A percentile compares a stretch with the other conserved stretches of the same genome.
These are phyloP conservation scores for Apophysomyces variabilis DNA, from an alignment of 371 early-diverging fungal genomes.

Conservation along the genomic window DNA sequence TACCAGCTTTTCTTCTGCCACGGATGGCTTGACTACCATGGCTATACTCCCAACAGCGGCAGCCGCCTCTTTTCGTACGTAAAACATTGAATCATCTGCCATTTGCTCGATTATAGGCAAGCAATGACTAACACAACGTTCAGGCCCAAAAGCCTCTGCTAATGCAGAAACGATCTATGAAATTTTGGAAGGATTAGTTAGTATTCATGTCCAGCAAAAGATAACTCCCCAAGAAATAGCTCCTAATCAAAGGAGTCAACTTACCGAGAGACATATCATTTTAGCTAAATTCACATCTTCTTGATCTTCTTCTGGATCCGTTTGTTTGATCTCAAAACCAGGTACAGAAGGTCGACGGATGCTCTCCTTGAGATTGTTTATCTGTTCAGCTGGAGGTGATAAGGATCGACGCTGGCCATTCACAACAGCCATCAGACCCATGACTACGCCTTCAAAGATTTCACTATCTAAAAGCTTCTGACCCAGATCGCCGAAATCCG, in stretches of 20 bases:
- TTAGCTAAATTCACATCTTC: slow-evolving; percentile 47
- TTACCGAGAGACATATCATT: slow-evolving; percentile 51
- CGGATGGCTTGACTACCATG: slow-evolving; percentile 28
- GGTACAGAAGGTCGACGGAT: slow-evolving; percentile 4
- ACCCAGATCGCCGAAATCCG: slow-evolving; percentile 20
- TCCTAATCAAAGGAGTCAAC: slow-evolving; percentile 1
- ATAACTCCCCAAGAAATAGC: not conserved
- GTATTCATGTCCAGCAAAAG: not conserved
- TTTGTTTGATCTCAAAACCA: slow-evolving; percentile 3
- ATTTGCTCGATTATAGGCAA: slow-evolving; percentile 53
- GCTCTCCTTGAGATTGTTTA: not conserved
- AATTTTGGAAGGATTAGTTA: no score
- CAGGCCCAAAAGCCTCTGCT: slow-evolving; percentile 42
- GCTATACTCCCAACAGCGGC: slow-evolving; percentile 49
- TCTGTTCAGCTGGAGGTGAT: not conserved
- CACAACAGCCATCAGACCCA: slow-evolving; percentile 29
- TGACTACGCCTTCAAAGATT: slow-evolving; percentile 45
- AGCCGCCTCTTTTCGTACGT: slow-evolving; percentile 59
- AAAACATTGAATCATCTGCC: slow-evolving; percentile 47
- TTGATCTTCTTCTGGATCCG: slow-evolving; percentile 19
- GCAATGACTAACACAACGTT: slow-evolving; percentile 40
- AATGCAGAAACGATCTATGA: slow-evolving; percentile 45
- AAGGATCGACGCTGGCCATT: slow-evolving; percentile 10
- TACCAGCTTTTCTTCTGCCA: slow-evolving; percentile 42
- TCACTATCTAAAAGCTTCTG: slow-evolving; percentile 42